phyloP scores from a whole-genome alignment of 805 yeast species.

The Lipomyces sp. region DNA sequence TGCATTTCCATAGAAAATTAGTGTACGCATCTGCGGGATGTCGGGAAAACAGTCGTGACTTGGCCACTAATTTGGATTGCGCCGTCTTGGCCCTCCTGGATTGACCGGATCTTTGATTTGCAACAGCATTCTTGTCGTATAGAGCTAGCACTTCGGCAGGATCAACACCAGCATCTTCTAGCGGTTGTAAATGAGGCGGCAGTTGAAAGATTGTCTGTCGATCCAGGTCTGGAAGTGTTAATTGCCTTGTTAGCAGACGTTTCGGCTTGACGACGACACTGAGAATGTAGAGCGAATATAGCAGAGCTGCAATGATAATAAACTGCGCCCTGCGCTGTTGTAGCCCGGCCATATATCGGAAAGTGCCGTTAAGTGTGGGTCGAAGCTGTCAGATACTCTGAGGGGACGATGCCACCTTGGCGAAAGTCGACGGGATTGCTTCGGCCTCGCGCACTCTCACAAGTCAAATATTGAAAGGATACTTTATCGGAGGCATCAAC shows the following conservation, averaged over 20 bases:
- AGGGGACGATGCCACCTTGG: not conserved
- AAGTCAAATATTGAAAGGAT: not conserved
- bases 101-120: not conserved
- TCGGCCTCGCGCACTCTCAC: not conserved
- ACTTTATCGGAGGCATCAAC: not conserved
- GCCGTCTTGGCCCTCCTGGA: conserved; percentile 6
- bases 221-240: conserved; percentile 19
- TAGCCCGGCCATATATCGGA: not conserved
- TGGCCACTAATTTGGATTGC: conserved; percentile 7
- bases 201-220: conserved; percentile 23
- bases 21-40: conserved; percentile 2
- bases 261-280: conserved; percentile 16
- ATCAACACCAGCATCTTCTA: not conserved
- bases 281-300: conserved; percentile 16
- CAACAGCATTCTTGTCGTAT: not conserved
- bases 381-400: too few species aligned
- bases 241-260: conserved; percentile 15
- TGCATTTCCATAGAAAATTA: conserved; percentile 18
- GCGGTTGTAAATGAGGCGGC: conserved; percentile 2
- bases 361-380: not conserved
- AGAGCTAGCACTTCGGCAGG: not conserved
- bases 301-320: conserved; percentile 9
- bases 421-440: not conserved
- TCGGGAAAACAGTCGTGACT: not conserved
- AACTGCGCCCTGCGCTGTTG: conserved; percentile 4